Conservation (phyloP, 257 asterid genomes). For the Pogostemon cablin region DNA sequence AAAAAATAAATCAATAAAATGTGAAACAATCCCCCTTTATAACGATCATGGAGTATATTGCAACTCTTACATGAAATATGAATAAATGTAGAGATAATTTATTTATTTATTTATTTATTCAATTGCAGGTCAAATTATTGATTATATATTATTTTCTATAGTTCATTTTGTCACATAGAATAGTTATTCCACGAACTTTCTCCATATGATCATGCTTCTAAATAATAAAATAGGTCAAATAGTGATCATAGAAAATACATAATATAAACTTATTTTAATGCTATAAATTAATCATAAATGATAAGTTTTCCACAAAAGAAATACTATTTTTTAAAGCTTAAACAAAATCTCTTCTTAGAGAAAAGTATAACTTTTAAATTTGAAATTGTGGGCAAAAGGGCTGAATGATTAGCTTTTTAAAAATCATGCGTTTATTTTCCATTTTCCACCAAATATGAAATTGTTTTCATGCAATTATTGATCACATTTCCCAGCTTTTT, state of each 20-base stretch:
- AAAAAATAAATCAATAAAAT: too few relatives aligned
- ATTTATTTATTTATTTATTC: too few relatives aligned
- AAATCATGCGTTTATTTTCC: not conserved
- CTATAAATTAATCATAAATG: not conserved
- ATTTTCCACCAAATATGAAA: constrained; percentile 3
- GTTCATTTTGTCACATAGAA: too few relatives aligned
- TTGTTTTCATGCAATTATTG: constrained; percentile 12
- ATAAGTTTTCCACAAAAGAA: not conserved
- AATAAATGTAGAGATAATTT: too few relatives aligned
- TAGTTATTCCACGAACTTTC: too few relatives aligned
- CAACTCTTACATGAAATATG: too few relatives aligned
- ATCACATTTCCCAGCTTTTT: not conserved
- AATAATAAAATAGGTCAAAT: too few relatives aligned
- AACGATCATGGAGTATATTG: too few relatives aligned
- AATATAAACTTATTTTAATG: not conserved
- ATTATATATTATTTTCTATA: too few relatives aligned
- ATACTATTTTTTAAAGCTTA: not conserved
- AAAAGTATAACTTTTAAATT: not conserved
- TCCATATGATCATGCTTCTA: too few relatives aligned
- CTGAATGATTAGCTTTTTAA: not conserved
- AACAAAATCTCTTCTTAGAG: not conserved
- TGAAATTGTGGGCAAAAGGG: constrained; percentile 20
- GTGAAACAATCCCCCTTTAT: too few relatives aligned
- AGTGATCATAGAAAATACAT: not conserved
- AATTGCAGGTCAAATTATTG: too few relatives aligned